Percentiles rank a stretch among this genome's conserved stretches.
These are phyloP conservation scores for Fragilaria radians DNA, from an alignment of 108 stramenopile species.

Conservation along the genomic window DNA sequence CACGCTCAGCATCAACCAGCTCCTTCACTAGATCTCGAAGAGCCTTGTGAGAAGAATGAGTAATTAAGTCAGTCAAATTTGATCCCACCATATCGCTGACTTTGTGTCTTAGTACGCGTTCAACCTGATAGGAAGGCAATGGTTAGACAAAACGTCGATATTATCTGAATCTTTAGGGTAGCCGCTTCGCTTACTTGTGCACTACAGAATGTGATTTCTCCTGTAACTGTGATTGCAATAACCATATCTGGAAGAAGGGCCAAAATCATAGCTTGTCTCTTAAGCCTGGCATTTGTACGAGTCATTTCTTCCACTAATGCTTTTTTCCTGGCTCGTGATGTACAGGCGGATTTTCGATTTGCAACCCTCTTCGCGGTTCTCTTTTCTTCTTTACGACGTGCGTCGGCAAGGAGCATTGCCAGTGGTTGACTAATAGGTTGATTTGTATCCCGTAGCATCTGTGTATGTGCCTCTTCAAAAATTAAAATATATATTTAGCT, in stretches of 20 bases:
- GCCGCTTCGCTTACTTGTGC: conserved; percentile 28
- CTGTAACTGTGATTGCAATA: conserved; percentile 45
- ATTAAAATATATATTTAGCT: not conserved
- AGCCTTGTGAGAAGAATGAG: conserved; percentile 48
- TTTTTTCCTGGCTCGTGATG: conserved; percentile 87
- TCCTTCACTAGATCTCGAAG: conserved; percentile 44
- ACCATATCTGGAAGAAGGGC: conserved; percentile 77
- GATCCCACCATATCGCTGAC: conserved; percentile 49
- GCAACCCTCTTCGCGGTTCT: conserved; percentile 75
- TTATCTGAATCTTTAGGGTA: not conserved
- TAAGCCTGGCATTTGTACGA: conserved; percentile 56
- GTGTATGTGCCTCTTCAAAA: conserved; percentile 47
- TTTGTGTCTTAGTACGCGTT: conserved; percentile 57
- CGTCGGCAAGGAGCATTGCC: conserved; percentile 53
- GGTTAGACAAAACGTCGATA: not conserved
- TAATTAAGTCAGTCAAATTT: conserved; percentile 46
- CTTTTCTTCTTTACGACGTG: conserved; percentile 70
- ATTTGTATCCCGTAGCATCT: conserved; percentile 41
- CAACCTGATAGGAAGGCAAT: conserved; percentile 18
- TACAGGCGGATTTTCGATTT: conserved; percentile 85
- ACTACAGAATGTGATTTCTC: conserved; percentile 77
- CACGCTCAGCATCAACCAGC: conserved; percentile 30
- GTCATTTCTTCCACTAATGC: conserved; percentile 85
- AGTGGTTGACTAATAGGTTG: conserved; percentile 67
- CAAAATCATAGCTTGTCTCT: conserved; percentile 70